Base-by-base conservation (phyloP, 768 basidiomycete species). In the Harrya chromipes region DNA sequence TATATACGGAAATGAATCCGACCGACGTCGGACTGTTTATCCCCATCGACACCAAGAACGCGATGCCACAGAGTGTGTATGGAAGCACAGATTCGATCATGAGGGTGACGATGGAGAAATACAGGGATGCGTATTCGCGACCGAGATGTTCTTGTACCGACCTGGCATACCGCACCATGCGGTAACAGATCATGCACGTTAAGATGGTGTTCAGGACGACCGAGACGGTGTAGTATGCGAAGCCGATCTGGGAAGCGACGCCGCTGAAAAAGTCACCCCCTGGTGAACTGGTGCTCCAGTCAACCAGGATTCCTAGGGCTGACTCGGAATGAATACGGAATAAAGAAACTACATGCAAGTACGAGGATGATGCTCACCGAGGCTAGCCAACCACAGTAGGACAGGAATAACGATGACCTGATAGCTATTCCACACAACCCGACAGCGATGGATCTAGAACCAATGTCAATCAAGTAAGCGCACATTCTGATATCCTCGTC, bases 401-500 rank as follows among this genome's bases (percentile, higher is more conserved):
- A 41, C 11, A 21, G 65, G 65, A 13, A 54, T 10, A 13, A 55
- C 2, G 17, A 61, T 23, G 19, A 38, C 51, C 6, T 24, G 29
- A 42, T 51, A 20, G 33, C 31, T 56, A 26, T 60, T 35, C 69
- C 70, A 75, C 31, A 75, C 49, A 21, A 72, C 52, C 34, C 53
- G 67, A 56, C 71, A 72, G 23, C 72, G 74, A 47, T 72, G 64
- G 16, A 76, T 62, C 74, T 76, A 41, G 20, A 70, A 50, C 6
- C 23, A 36, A 42, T 11, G 49, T 7, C 33, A 40, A 42, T 10
- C 29, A 19, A 31, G 13, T 63, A 24, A 61, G 21, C n/a, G 41
- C 4, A 8, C 13, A 8, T 26, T 14, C 13, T 11, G 9, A 43
- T 8, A 17, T 19, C 17, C 5, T 36, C 1, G 3, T 16, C 2